phyloP scores from a whole-genome alignment of 2,329 filamentous ascomycete genomes.

The Diplodia intermedia region DNA sequence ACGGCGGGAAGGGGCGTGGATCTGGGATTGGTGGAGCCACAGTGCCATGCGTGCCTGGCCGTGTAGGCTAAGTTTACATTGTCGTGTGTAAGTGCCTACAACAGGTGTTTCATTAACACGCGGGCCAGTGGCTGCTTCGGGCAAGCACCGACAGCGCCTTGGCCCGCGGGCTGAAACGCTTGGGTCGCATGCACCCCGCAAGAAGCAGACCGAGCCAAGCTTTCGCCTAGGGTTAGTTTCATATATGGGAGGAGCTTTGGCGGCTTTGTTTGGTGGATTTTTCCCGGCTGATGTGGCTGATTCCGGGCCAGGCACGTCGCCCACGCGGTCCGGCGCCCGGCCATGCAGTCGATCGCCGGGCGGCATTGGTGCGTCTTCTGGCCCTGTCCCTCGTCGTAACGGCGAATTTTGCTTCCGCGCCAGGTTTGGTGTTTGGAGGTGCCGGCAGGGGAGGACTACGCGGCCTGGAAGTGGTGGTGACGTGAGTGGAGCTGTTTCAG shows the following conservation, averaged over 20 bases:
- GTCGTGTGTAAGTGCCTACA: background rate
- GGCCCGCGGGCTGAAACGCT: slow-evolving; percentile 10
- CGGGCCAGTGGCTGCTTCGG: slow-evolving; percentile 1
- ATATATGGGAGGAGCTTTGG: slow-evolving; percentile 18
- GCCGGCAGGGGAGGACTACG: slow-evolving; percentile 8
- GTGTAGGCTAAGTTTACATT: background rate
- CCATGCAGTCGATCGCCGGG: background rate
- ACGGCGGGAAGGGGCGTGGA: background rate
- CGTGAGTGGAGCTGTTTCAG: slow-evolving; percentile 22
- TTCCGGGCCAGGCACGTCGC: background rate
- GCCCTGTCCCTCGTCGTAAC: background rate
- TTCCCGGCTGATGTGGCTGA: background rate
- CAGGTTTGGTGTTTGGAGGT: background rate
- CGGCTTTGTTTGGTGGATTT: slow-evolving; percentile 24
- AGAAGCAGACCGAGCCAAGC: slow-evolving; percentile 5
- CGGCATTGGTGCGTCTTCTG: background rate
- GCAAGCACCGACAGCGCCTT: slow-evolving; percentile 6
- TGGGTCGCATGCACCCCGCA: slow-evolving; percentile 18
- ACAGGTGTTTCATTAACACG: slow-evolving; percentile 4
- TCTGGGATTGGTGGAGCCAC: background rate
- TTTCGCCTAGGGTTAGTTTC: slow-evolving; percentile 26
- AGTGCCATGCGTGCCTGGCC: background rate
- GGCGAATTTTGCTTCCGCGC: background rate
- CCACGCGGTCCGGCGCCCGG: slow-evolving; percentile 2
- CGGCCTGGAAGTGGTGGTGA: background rate